Evolutionary conservation across 2,329 filamentous ascomycete species (phyloP).

Genomic region (Verticillium zaregamsianum): DNA sequence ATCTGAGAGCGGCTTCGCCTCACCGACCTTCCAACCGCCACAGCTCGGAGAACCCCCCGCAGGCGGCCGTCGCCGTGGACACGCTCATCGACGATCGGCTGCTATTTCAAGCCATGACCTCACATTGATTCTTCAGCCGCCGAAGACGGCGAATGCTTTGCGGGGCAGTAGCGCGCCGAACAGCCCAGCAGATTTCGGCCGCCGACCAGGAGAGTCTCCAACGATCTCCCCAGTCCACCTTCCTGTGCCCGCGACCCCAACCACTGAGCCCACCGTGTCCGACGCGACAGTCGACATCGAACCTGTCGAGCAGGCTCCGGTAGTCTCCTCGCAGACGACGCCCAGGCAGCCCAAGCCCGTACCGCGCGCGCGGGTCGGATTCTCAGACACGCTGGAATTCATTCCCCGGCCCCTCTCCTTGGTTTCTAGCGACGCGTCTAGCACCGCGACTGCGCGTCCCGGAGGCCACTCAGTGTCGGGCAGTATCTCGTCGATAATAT

Average conservation of each 20-base stretch:
- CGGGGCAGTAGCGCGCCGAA: constrained; percentile 60
- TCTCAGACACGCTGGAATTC: constrained; percentile 79
- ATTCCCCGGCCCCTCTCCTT: constrained; percentile 79
- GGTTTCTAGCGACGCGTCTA: constrained; percentile 80
- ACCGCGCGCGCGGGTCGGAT: constrained; percentile 67
- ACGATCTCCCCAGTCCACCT: not conserved
- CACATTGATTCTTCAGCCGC: constrained; percentile 60
- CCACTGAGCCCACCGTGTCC: not conserved
- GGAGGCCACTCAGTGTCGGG: constrained; percentile 68
- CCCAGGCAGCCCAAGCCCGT: constrained; percentile 27
- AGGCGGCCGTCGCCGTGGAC: constrained; percentile 57
- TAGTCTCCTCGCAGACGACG: constrained; percentile 7
- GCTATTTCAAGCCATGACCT: constrained; percentile 84
- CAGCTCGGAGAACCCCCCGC: constrained; percentile 30
- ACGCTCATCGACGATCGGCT: constrained; percentile 76
- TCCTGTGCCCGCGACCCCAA: not conserved
- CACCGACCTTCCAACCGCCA: constrained; percentile 47
- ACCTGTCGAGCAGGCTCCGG: not conserved
- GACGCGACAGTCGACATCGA: not conserved
- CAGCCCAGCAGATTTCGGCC: constrained; percentile 49
- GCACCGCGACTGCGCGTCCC: constrained; percentile 64
- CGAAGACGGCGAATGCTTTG: constrained; percentile 42
- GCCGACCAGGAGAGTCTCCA: not conserved
- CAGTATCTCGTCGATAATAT: constrained; percentile 75
- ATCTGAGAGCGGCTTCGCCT: constrained; percentile 51